Conservation (phyloP, 2,329 filamentous ascomycete species). For the Verticillium dahliae region DNA sequence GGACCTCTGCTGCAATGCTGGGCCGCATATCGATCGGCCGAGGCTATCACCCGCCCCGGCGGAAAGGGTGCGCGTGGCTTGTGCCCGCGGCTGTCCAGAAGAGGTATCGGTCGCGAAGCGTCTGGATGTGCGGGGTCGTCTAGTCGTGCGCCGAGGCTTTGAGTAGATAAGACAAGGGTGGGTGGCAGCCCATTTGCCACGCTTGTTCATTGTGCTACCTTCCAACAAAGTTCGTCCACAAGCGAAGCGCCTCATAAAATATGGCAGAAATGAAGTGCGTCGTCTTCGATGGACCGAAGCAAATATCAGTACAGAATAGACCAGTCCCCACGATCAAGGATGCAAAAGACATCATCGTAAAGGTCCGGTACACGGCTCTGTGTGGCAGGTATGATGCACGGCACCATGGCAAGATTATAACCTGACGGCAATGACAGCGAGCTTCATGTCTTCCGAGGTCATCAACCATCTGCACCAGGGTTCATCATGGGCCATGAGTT, state of each 20-base stretch:
- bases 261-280: slow-evolving; percentile 34
- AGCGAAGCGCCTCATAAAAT: neutral
- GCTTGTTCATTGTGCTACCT: neutral
- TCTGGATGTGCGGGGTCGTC: too few species aligned
- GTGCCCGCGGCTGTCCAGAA: too few species aligned
- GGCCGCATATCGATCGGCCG: too few species aligned
- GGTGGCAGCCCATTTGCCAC: too few species aligned
- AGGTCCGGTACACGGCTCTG: slow-evolving; percentile 74
- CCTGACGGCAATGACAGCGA: slow-evolving; percentile 40
- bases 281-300: slow-evolving; percentile 73
- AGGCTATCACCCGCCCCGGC: too few species aligned
- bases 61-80: too few species aligned
- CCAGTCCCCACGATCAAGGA: slow-evolving; percentile 70
- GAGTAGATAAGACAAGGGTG: too few species aligned
- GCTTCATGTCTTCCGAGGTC: slow-evolving; percentile 78
- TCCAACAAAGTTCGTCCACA: too few species aligned
- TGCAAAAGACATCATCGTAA: slow-evolving; percentile 71
- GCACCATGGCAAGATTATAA: neutral
- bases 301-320: slow-evolving; percentile 70
- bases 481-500: slow-evolving; percentile 81
- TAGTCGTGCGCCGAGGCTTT: too few species aligned
- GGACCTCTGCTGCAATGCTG: too few species aligned
- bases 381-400: slow-evolving; percentile 67
- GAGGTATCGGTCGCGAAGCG: too few species aligned
- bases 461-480: slow-evolving; percentile 60